Evolutionary conservation across 495 filamentous ascomycete genomes (phyloP).

Genomic region (Aspergillus ostianus): DNA sequence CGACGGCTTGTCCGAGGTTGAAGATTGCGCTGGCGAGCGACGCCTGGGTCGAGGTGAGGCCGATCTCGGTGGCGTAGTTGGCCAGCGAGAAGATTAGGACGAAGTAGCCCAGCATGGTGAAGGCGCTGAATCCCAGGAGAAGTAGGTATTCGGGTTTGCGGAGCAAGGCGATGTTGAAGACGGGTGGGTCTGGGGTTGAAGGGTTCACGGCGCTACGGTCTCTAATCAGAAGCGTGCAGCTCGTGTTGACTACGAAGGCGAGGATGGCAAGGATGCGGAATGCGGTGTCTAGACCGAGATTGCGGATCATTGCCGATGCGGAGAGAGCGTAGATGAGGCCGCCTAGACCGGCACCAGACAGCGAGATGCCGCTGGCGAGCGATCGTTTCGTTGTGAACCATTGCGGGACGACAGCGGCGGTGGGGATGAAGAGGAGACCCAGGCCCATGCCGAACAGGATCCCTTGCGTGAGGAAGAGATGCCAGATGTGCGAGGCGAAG

Average conservation of each 20-base stretch:
- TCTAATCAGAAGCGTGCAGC: constrained; percentile 57
- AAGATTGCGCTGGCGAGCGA: constrained; percentile 65
- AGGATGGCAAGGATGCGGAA: constrained; percentile 67
- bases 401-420: constrained; percentile 59
- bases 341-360: constrained; percentile 66
- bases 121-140: constrained; percentile 59
- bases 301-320: constrained; percentile 45
- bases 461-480: constrained; percentile 69
- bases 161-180: constrained; percentile 58
- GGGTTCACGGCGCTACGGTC: constrained; percentile 54
- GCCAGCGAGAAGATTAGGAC: constrained; percentile 72
- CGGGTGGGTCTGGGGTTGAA: not conserved
- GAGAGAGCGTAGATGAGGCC: constrained; percentile 55
- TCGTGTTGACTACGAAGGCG: constrained; percentile 55
- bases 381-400: constrained; percentile 56
- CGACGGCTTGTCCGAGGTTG: constrained; percentile 63
- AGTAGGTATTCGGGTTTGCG: constrained; percentile 54
- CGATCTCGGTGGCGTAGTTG: constrained; percentile 63
- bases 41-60: constrained; percentile 60
- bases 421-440: constrained; percentile 67
- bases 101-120: constrained; percentile 69
- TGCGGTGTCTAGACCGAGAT: constrained; percentile 59
- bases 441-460: constrained; percentile 69
- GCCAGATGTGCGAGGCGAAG: constrained; percentile 61
- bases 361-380: constrained; percentile 69